Evolutionary conservation across 148 eudicot species (phyloP), one percentile per base, ranked within the genome.

Genomic region (Rhododendron molle): DNA sequence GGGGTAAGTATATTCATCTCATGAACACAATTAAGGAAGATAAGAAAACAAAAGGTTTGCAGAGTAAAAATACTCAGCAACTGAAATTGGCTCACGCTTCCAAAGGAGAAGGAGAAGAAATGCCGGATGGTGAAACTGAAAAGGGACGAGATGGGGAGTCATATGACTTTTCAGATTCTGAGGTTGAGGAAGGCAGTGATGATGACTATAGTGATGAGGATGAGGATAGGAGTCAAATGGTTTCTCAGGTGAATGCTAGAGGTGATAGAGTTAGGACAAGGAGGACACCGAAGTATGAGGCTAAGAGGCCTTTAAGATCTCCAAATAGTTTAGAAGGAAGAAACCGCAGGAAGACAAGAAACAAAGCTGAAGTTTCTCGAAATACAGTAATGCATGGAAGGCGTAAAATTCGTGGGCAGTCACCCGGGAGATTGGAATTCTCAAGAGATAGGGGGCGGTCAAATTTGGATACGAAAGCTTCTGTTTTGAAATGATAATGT

Each of bases 1-100:
- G 99, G 90, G 89, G 79, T 60, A 92, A 92, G 73, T 96, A 96
- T 83, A 87, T 92, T 86, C 94, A 95, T 73, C 92, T 96, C 44
- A 95, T 96, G 99, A 90, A 92, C 81, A 88, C 72, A 32, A 90
- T 84, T 56, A 91, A 92, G 85, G 88, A 90, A 80, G 91, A 58
- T 82, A 86, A 90, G 72, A 93, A 95, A 85, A 21, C 84, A 46
- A 91, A 89, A 34, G 78, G 28, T 79, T 88, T 58, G 73, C 36
- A 85, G 84, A 58, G 56, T 85, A 85, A 67, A 12, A 82, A 83
- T 46, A 83, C 20, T 26, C 73, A 73, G 67, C 71, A 87, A 47
- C 65, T 81, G 82, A 83, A 85, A 81, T 81, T 38, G n/a, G 65
- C 80, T 80, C 15, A 32, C 30, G 85, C 89, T 85, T 84, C 69